These are phyloP conservation scores for Trichocomaceae sp. DNA, from an alignment of 2,329 filamentous ascomycete genomes.

Conservation along the genomic window DNA sequence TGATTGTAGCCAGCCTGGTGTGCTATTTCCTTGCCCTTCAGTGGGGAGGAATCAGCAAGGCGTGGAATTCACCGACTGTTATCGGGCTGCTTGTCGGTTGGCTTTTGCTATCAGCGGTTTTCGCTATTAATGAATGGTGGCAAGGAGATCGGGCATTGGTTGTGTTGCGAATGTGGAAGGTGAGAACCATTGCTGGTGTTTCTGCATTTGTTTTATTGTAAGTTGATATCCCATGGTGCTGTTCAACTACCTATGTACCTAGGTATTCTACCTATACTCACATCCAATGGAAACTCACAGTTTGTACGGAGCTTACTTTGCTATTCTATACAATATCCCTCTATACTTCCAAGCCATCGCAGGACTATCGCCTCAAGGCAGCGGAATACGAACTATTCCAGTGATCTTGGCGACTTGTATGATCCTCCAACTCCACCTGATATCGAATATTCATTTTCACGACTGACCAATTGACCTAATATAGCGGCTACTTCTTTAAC, in stretches of 20 bases:
- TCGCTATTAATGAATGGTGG: conserved; percentile 27
- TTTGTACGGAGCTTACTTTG: conserved; percentile 18
- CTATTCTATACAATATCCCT: conserved; percentile 27
- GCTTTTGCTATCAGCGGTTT: conserved; percentile 19
- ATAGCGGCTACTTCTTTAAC: not conserved
- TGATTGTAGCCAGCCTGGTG: conserved; percentile 18
- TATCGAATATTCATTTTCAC: too few relatives aligned
- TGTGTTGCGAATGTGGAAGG: too few relatives aligned
- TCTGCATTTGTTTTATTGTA: not conserved
- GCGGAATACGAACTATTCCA: too few relatives aligned
- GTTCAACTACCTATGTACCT: too few relatives aligned
- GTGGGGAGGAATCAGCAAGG: conserved; percentile 20
- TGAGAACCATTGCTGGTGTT: not conserved
- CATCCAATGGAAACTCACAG: not conserved
- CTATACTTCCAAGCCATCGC: conserved; percentile 5
- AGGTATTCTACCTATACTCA: not conserved
- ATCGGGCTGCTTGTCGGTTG: conserved; percentile 27
- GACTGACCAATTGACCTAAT: not conserved
- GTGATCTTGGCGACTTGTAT: conserved; percentile 3
- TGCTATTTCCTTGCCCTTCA: conserved; percentile 21
- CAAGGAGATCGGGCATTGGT: too few relatives aligned
- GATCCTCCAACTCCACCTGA: not conserved
- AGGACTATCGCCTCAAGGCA: not conserved
- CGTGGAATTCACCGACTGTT: conserved; percentile 18
- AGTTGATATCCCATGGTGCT: not conserved